These are phyloP conservation scores for Hibiscus mutabilis DNA, from an alignment of 345 rosid species.

Conservation along the genomic window DNA sequence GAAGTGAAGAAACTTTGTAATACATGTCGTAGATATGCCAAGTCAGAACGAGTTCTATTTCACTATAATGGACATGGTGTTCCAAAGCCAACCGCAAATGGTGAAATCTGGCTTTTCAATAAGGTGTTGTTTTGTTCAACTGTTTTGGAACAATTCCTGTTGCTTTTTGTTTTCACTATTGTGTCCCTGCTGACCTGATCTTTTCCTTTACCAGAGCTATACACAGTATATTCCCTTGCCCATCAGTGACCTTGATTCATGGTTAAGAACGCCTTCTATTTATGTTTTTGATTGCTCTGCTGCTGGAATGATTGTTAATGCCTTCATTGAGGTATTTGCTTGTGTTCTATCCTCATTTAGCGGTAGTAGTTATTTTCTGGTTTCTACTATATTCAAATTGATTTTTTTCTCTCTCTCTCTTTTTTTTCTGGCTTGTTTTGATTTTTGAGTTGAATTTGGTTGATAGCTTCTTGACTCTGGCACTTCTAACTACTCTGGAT, in stretches of 20 bases:
- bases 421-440: background rate
- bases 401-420: background rate
- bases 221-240: conserved; percentile 95
- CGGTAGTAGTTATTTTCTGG: conserved; percentile 1
- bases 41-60: conserved; percentile 89
- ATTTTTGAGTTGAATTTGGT: conserved; percentile 17
- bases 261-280: conserved; percentile 95
- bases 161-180: background rate
- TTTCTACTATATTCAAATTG: conserved; percentile 5
- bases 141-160: background rate
- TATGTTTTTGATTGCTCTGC: conserved; percentile 99
- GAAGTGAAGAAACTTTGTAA: conserved; percentile 92
- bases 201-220: conserved; percentile 57
- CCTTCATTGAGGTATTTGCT: conserved; percentile 69
- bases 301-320: conserved; percentile 92
- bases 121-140: conserved; percentile 43
- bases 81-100: conserved; percentile 95
- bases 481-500: conserved; percentile 57
- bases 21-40: conserved; percentile 80
- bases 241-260: conserved; percentile 90
- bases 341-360: background rate
- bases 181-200: conserved; percentile 14
- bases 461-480: conserved; percentile 77
- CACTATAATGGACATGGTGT: conserved; percentile 99
- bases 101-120: conserved; percentile 98